These are phyloP conservation scores for Boletus rufocinnamomeus DNA, from an alignment of 768 basidiomycete species.

Conservation along the genomic window DNA sequence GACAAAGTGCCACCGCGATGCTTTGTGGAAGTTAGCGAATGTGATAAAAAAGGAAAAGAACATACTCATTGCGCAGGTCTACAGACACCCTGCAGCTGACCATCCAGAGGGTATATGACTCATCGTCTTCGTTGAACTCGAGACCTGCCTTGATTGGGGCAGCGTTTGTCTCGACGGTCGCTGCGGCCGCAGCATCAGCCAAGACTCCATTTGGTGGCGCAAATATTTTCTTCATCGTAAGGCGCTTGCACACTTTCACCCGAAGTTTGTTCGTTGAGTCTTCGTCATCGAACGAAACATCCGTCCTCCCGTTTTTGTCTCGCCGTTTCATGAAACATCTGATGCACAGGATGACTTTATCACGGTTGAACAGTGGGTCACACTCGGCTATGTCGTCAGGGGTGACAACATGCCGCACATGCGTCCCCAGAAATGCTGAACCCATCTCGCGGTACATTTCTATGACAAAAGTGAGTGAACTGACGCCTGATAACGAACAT, in stretches of 20 bases:
- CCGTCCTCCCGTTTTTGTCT: conserved; percentile 1
- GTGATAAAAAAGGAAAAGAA: background rate
- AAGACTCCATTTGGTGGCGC: conserved; percentile 9
- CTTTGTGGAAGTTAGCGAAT: background rate
- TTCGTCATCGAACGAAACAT: background rate
- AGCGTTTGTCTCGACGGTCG: background rate
- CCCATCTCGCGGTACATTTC: conserved; percentile 17
- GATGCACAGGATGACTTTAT: conserved; percentile 5
- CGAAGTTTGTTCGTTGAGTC: background rate
- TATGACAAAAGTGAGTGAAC: background rate
- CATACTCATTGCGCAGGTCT: conserved; percentile 12
- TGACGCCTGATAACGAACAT: background rate
- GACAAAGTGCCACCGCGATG: conserved; percentile 10
- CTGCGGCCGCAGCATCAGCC: background rate
- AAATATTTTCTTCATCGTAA: conserved; percentile 10
- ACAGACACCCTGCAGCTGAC: background rate
- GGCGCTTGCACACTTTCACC: conserved; percentile 2
- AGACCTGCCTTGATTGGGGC: conserved; percentile 6
- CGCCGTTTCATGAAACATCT: conserved; percentile 10
- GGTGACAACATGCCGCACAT: conserved; percentile 7
- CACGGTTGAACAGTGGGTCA: background rate
- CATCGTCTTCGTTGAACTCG: background rate
- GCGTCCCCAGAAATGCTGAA: conserved; percentile 10
- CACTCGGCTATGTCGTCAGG: background rate
- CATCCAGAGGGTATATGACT: conserved; percentile 13